Percentiles rank a stretch among this genome's conserved stretches.
Conservation (phyloP, 1,139 yeast species). For the Candida gigantensis region DNA sequence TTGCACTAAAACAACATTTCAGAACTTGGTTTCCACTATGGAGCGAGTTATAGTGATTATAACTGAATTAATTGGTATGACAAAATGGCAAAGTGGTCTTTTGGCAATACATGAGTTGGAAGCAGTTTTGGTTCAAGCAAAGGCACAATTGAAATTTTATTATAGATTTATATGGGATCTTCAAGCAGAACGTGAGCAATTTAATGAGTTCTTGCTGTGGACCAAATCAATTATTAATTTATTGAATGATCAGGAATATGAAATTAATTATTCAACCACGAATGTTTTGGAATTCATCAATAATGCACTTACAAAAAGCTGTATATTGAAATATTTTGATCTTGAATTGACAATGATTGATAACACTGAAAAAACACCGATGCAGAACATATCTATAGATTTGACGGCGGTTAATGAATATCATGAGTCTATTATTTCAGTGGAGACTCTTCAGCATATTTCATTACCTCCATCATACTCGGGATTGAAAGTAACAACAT, state of each 20-base stretch:
- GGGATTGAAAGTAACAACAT: constrained; percentile 5
- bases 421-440: constrained; percentile 10
- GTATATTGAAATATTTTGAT: constrained; percentile 25
- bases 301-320: constrained; percentile 26
- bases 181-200: constrained; percentile 53
- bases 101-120: constrained; percentile 3
- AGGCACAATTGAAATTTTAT: constrained; percentile 34
- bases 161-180: constrained; percentile 48
- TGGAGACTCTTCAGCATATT: constrained; percentile 5
- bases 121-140: constrained; percentile 18
- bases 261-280: constrained; percentile 14
- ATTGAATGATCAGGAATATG: constrained; percentile 17
- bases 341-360: constrained; percentile 6
- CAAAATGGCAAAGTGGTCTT: constrained; percentile 34
- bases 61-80: constrained; percentile 47
- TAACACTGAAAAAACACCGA: not conserved
- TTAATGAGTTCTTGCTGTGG: constrained; percentile 56
- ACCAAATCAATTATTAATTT: constrained; percentile 37
- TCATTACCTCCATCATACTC: constrained; percentile 8
- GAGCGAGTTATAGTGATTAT: constrained; percentile 60
- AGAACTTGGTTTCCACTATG: constrained; percentile 53
- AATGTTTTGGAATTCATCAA: constrained; percentile 35
- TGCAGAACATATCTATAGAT: not conserved
- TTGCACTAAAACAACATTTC: constrained; percentile 46
- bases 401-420: constrained; percentile 4